A percentile compares a stretch with the other conserved stretches of the same genome.
These are phyloP conservation scores for Clavispora santaluciae DNA, from an alignment of 805 yeast genomes.

Conservation along the genomic window DNA sequence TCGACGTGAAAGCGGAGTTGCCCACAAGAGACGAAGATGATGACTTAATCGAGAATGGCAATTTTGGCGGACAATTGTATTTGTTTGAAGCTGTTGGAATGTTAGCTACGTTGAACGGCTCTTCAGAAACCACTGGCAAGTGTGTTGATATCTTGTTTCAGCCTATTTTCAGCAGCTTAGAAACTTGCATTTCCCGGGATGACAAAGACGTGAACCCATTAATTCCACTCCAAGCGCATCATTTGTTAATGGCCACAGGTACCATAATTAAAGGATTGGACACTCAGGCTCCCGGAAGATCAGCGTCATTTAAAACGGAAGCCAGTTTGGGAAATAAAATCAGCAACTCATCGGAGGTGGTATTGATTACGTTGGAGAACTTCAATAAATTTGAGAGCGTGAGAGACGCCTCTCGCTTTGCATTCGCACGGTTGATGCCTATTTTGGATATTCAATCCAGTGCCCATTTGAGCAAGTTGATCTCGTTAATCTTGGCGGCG, in stretches of 20 bases:
- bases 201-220: constrained; percentile 36
- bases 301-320: constrained; percentile 16
- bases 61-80: constrained; percentile 74
- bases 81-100: constrained; percentile 85
- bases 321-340: constrained; percentile 41
- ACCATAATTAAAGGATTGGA: constrained; percentile 86
- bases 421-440: constrained; percentile 83
- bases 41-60: constrained; percentile 42
- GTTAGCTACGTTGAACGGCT: constrained; percentile 45
- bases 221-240: constrained; percentile 72
- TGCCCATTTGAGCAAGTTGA: constrained; percentile 58
- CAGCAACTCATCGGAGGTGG: constrained; percentile 72
- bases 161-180: constrained; percentile 71
- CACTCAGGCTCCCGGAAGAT: constrained; percentile 35
- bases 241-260: constrained; percentile 81
- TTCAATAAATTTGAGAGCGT: constrained; percentile 62
- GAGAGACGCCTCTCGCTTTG: constrained; percentile 81
- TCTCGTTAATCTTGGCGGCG: constrained; percentile 52
- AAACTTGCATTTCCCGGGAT: constrained; percentile 47
- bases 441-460: constrained; percentile 49
- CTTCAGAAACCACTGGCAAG: constrained; percentile 27
- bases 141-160: constrained; percentile 64
- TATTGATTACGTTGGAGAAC: constrained; percentile 75
- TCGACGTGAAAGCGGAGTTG: constrained; percentile 57
- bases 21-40: constrained; percentile 54